Evolutionary conservation across 495 filamentous ascomycete species (phyloP).

Genomic region (Podospora bellae-mahoneyi): DNA sequence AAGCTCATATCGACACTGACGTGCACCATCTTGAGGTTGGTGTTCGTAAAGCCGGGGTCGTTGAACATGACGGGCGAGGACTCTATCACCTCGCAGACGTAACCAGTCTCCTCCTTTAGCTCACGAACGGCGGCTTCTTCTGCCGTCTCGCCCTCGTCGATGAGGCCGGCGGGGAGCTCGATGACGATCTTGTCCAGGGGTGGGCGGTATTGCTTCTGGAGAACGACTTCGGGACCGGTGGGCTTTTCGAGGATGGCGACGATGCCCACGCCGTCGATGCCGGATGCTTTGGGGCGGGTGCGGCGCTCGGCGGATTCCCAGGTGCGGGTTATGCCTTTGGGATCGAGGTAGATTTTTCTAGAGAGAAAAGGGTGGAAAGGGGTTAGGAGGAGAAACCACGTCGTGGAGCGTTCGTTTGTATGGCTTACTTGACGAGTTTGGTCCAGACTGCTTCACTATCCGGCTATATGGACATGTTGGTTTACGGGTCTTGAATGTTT

Average conservation of each 20-base stretch:
- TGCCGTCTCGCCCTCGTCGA: slow-evolving; percentile 76
- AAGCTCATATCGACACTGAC: slow-evolving; percentile 71
- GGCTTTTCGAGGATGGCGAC: slow-evolving; percentile 77
- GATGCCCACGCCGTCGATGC: slow-evolving; percentile 88
- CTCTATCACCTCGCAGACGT: slow-evolving; percentile 65
- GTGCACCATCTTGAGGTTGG: slow-evolving; percentile 80
- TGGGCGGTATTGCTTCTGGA: slow-evolving; percentile 87
- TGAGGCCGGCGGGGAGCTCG: slow-evolving; percentile 81
- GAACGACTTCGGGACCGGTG: slow-evolving; percentile 66
- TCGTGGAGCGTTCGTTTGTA: neutral
- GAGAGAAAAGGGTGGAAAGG: neutral
- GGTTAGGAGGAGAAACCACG: neutral
- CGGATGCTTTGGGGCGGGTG: slow-evolving; percentile 64
- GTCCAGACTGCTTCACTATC: slow-evolving; percentile 69
- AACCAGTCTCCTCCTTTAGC: slow-evolving; percentile 91
- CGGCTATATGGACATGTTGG: slow-evolving; percentile 25
- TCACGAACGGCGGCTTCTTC: slow-evolving; percentile 82
- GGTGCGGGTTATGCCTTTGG: slow-evolving; percentile 61
- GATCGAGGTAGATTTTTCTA: slow-evolving; percentile 71
- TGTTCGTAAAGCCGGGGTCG: slow-evolving; percentile 81
- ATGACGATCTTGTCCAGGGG: slow-evolving; percentile 74
- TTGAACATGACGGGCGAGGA: slow-evolving; percentile 75
- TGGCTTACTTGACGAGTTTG: slow-evolving; percentile 43
- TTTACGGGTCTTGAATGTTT: neutral
- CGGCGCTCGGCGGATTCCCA: slow-evolving; percentile 81